These are phyloP conservation scores for Hyparrhenia diplandra DNA, from an alignment of 176 grass and related monocot genomes.

Conservation along the genomic window DNA sequence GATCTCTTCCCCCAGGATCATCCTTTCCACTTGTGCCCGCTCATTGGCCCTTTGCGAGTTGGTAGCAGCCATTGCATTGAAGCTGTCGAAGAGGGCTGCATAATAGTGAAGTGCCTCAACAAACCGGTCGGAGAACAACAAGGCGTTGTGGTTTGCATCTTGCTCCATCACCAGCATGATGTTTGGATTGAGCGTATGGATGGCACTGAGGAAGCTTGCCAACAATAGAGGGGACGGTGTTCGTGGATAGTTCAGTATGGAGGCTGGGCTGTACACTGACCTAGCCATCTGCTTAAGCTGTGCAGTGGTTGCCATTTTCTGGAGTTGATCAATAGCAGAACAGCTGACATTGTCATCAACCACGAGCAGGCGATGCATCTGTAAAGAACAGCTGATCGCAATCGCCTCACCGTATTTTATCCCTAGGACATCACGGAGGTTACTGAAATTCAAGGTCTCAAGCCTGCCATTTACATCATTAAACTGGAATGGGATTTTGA, in stretches of 20 bases:
- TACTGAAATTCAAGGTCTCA: slow-evolving; percentile 40
- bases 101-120: slow-evolving; percentile 31
- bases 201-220: slow-evolving; percentile 10
- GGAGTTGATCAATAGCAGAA: slow-evolving; percentile 13
- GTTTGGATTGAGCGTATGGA: slow-evolving; percentile 30
- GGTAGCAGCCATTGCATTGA: background rate
- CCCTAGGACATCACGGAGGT: slow-evolving; percentile 28
- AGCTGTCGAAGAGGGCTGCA: slow-evolving; percentile 41
- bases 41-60: background rate
- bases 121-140: slow-evolving; percentile 34
- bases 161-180: slow-evolving; percentile 49
- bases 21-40: slow-evolving; percentile 32
- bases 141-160: slow-evolving; percentile 44
- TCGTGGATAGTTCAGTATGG: slow-evolving; percentile 23
- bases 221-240: slow-evolving; percentile 18
- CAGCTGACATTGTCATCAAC: slow-evolving; percentile 17
- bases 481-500: slow-evolving; percentile 37
- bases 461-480: slow-evolving; percentile 30
- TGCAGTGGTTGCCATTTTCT: slow-evolving; percentile 5
- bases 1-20: slow-evolving; percentile 46
- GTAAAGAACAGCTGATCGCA: slow-evolving; percentile 24
- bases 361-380: slow-evolving; percentile 30
- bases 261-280: slow-evolving; percentile 14
- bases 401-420: slow-evolving; percentile 29
- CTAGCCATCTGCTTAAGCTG: slow-evolving; percentile 22